Conservation (phyloP, 2,329 filamentous ascomycete species). For the Arthrobotrys sinensis region DNA sequence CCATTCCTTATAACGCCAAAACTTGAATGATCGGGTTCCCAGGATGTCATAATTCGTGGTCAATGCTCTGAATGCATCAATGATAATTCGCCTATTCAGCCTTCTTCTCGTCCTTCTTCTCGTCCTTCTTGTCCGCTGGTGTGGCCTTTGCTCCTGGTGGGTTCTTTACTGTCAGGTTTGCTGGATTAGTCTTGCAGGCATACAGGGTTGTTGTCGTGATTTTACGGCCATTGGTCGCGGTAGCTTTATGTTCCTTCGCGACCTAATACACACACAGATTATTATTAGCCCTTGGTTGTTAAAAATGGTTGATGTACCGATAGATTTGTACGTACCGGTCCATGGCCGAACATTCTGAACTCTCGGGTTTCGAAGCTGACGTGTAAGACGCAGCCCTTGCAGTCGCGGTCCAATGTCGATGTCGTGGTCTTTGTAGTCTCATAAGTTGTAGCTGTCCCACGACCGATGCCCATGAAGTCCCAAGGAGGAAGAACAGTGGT, state of each 20-base stretch:
- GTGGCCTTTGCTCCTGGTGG: too few species aligned
- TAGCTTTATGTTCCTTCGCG: background rate
- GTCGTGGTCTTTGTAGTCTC: constrained; percentile 7
- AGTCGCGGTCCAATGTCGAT: constrained; percentile 17
- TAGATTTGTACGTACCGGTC: constrained; percentile 28
- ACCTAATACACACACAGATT: background rate
- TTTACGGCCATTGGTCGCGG: constrained; percentile 24
- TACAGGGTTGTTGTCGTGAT: constrained; percentile 25
- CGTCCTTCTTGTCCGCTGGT: too few species aligned
- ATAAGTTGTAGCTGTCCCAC: constrained; percentile 20
- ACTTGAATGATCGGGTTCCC: background rate
- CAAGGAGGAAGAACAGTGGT: background rate
- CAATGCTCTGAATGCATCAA: background rate
- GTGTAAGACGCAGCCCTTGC: constrained; percentile 19
- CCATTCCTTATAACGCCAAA: constrained; percentile 10
- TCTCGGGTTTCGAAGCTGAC: background rate
- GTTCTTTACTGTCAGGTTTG: constrained; percentile 9
- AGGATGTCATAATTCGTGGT: constrained; percentile 1
- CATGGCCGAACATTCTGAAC: background rate
- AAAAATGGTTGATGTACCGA: background rate
- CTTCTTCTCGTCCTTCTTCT: background rate
- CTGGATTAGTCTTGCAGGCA: constrained; percentile 22
- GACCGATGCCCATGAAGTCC: background rate
- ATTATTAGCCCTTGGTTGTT: background rate
- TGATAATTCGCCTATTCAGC: background rate